Base-by-base conservation (phyloP, 78 protist genomes). In the Dictyostelium discoideum region DNA sequence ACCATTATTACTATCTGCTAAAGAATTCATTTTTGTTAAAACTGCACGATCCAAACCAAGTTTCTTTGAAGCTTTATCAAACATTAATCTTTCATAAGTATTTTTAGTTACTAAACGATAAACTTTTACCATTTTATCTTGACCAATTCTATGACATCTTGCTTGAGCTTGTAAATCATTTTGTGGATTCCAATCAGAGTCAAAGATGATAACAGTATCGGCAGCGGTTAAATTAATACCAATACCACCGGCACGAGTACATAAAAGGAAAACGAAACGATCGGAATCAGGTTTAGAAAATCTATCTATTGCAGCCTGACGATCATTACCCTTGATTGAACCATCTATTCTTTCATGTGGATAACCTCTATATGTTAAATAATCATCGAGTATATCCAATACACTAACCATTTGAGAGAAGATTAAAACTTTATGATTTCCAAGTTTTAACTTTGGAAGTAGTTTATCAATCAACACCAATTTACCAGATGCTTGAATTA, bases 121-220 rank as follows among this genome's bases (percentile, higher is more conserved):
- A 7, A 98, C 98, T 40, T 97, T 97, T n/a, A 98, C 99, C 84
- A 78, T 86, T 67, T 93, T 96, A 22, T 84, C 94, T 85, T 99
- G 99, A 20, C 99, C 99, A 63, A 99, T 97, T 13, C 99, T 57
- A 67, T 83, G 93, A 46, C 93, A 92, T 29, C 94, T 46, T 10
- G 98, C 99, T 57, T 86, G 94, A 20, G 99, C 99, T 85, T 99
- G 99, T 26, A 99, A 11, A 84, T 99, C 99, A 85, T 98, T 97
- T 57, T 98, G 99, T 18, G 99, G 99, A 88, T 99, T 99, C 99
- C 99, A 99, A 85, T 99, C 99, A n/a, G 92, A 48, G 86, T 99
- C 99, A 84, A 96, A 99, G 84, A 99, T 98, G 92, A 99, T 92
- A 73, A 98, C 99, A 4, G 99, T 98, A 88, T 99, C 99, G 3